phyloP scores from a whole-genome alignment of 148 eudicot species.

The Pharnaceum exiguum region DNA sequence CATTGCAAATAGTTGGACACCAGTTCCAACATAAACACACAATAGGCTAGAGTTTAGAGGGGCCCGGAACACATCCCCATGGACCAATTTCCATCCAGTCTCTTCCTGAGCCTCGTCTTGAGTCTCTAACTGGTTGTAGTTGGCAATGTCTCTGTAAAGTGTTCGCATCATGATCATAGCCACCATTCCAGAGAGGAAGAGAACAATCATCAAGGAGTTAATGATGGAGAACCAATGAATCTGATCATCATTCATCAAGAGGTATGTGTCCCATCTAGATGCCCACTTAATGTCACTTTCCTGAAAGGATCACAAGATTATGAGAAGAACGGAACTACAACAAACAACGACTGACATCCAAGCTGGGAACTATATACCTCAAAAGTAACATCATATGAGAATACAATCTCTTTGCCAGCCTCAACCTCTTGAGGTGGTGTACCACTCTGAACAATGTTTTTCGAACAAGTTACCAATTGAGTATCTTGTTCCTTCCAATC shows the following conservation, averaged over 20 bases:
- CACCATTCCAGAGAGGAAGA: conserved; percentile 51
- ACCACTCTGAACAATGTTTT: conserved; percentile 38
- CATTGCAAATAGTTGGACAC: conserved; percentile 45
- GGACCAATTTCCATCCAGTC: conserved; percentile 53
- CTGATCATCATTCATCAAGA: conserved; percentile 52
- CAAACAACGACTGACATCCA: background rate
- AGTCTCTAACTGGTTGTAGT: conserved; percentile 47
- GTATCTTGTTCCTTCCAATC: conserved; percentile 55
- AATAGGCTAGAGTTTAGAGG: conserved; percentile 38
- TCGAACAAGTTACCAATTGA: conserved; percentile 45
- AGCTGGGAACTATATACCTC: conserved; percentile 31
- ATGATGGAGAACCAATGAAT: conserved; percentile 55
- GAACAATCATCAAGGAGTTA: conserved; percentile 45
- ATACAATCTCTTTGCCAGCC: conserved; percentile 43
- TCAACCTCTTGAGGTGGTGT: conserved; percentile 52
- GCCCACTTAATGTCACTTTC: conserved; percentile 54
- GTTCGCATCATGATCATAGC: conserved; percentile 65
- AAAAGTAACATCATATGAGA: conserved; percentile 52
- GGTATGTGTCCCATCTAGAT: conserved; percentile 55
- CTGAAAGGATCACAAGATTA: conserved; percentile 19
- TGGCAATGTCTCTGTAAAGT: conserved; percentile 49
- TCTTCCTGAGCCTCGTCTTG: conserved; percentile 58
- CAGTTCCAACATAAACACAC: conserved; percentile 50
- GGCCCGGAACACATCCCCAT: conserved; percentile 49
- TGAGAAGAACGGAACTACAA: background rate